Base-by-base conservation (phyloP, 306 rosid genomes). In the Rosa rugosa region DNA sequence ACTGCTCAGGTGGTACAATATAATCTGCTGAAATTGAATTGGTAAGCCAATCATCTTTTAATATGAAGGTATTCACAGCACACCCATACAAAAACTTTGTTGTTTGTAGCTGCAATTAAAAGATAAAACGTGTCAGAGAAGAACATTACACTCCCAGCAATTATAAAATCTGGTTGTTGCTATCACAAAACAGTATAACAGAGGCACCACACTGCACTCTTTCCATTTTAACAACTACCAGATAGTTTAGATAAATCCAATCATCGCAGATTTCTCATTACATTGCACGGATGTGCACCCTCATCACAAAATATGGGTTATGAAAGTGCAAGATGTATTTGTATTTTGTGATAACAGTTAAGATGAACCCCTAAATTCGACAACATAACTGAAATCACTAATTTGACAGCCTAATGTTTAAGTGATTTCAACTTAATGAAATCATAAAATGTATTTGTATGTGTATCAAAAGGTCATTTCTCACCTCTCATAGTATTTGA, bases 71-170 rank as follows among this genome's bases (percentile, higher is more conserved):
- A 70, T 91, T 91, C 79, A 89, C 93, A 38, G 97, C 93, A 85
- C 98, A 94, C 66, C 96, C 98, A 42, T 89, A 94, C 84, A 94
- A 86, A 82, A 94, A 94, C 81, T 92, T 94, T 45, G 88, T 69
- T 22, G 93, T 92, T 81, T 89, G 90, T 66, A 88, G 91, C 98
- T 94, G 90, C 90, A 84, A 85, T 50, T 80, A 59, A 83, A 82
- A 79, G 77, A 62, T 46, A 85, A 41, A 76, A 79, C 51, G 46
- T 13, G 45, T 78, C 59, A 81, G 51, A 40, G n/a, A 47, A 57
- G 46, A 41, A 46, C 20, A 56, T 8, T 46, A 27, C 63, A 34
- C 50, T 38, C 27, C 14, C 2, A 10, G 53, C 7, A 51, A 40
- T 40, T 72, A 1, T 11, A 77, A 23, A 9, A 47, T 31, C 79